These are phyloP conservation scores for Falciphora oryzae DNA, from an alignment of 2,329 filamentous ascomycete species.

Conservation along the genomic window DNA sequence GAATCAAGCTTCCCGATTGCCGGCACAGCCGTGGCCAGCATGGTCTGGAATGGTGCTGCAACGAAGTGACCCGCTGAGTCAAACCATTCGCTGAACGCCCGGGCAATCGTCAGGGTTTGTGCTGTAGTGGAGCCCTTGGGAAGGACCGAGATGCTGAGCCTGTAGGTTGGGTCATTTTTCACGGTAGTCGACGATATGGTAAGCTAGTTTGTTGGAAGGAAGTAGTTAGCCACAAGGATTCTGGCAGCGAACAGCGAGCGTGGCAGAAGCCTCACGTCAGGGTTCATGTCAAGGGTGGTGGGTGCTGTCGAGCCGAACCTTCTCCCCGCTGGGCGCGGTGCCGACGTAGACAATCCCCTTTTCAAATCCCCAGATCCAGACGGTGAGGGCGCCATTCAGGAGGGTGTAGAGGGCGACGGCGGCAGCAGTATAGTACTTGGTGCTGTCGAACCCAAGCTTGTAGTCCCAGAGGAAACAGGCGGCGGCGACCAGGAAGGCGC, in stretches of 20 bases:
- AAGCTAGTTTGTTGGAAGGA: conserved; percentile 45
- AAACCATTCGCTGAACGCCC: conserved; percentile 71
- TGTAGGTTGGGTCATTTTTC: conserved; percentile 79
- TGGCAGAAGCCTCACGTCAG: too few relatives aligned
- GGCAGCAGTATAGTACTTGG: conserved; percentile 71
- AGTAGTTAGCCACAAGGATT: background rate
- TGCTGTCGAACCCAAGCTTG: conserved; percentile 80
- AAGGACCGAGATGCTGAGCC: conserved; percentile 59
- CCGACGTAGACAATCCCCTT: conserved; percentile 78
- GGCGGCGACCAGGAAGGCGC: conserved; percentile 71
- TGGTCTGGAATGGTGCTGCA: conserved; percentile 69
- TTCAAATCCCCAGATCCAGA: conserved; percentile 83
- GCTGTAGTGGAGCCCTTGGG: conserved; percentile 28
- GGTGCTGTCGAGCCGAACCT: conserved; percentile 29
- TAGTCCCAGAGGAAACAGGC: conserved; percentile 90
- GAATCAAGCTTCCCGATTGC: conserved; percentile 62
- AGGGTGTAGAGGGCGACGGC: conserved; percentile 76
- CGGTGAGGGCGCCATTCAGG: conserved; percentile 71
- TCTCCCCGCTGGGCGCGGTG: conserved; percentile 56
- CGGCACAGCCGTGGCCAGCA: conserved; percentile 64
- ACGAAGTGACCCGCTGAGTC: conserved; percentile 68
- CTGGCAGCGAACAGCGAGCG: background rate
- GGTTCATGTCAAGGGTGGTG: background rate
- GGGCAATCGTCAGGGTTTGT: conserved; percentile 48
- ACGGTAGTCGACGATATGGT: conserved; percentile 65